Evolutionary conservation across 2,329 filamentous ascomycete species (phyloP), one percentile per base, ranked within the genome.

Genomic region (Colletotrichum nymphaeae): DNA sequence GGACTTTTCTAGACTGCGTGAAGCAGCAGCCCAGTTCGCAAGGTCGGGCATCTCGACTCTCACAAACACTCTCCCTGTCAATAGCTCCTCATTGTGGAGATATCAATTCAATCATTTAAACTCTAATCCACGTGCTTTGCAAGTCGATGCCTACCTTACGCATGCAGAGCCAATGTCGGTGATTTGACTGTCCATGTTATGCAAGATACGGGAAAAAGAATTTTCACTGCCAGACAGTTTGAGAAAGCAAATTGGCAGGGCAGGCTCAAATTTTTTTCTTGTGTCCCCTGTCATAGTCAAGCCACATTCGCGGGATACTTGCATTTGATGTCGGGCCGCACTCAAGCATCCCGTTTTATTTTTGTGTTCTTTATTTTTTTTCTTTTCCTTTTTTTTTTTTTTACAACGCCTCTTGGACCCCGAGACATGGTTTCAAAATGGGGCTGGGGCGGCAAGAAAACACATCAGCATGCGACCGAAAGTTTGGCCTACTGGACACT

Each of bases 51-150:
- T 32, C 37, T 16, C 28, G 46, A 49, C 28, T 35, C 56, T n/a
- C 30, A 24, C 22, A 22, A 55, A 60, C n/a, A 19, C 14, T 57
- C 32, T 58, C 12, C 32, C 55, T 65, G 55, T 53, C 46, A 46
- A 35, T 70, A 69, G 46, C 26, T 49, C 60, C 62, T 35, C 46
- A 30, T 37, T 37, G 26, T 26, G 42, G 28, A 55, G 59, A n/a
- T 52, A 57, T 26, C 11, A 73, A 73, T 65, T 26, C 70, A 70
- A 70, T 70, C 67, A 67, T 69, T 72, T 42, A 19, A 71, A 26
- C n/a, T 9, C 14, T 26, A 30, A 5, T 5, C 52, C 30, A 12
- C 52, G 24, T n/a, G 4, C 24, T 6, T 8, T 28, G 52, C 16
- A 19, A 49, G n/a, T n/a, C 19, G 42, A n/a, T 49, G 14, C 37